These are phyloP conservation scores for Dactylellina cionopaga DNA, from an alignment of 2,329 filamentous ascomycete species.

Conservation along the genomic window DNA sequence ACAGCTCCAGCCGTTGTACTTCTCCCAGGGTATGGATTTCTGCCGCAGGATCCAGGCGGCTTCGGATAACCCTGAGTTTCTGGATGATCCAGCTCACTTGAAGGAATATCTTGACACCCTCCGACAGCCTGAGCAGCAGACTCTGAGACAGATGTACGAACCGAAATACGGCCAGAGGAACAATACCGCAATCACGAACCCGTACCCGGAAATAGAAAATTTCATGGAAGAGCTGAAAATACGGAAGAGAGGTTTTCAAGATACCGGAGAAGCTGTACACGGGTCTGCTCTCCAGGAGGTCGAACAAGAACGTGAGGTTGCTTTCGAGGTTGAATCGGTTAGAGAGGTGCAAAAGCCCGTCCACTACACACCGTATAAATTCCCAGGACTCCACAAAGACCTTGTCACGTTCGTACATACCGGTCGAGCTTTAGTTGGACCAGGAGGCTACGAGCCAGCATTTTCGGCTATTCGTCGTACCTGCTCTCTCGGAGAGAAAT, in stretches of 20 bases:
- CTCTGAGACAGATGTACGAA: constrained; percentile 69
- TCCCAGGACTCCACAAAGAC: constrained; percentile 64
- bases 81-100: constrained; percentile 60
- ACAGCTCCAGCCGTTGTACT: constrained; percentile 69
- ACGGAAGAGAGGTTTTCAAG: constrained; percentile 61
- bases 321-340: constrained; percentile 68
- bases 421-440: constrained; percentile 61
- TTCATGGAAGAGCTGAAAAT: constrained; percentile 60
- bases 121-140: constrained; percentile 68
- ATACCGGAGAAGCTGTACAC: constrained; percentile 63
- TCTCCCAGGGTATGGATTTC: constrained; percentile 71
- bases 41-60: constrained; percentile 67
- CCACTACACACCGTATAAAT: constrained; percentile 61
- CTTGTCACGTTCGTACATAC: constrained; percentile 64
- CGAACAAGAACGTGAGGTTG: constrained; percentile 70
- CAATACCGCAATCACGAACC: constrained; percentile 53
- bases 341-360: constrained; percentile 66
- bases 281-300: constrained; percentile 70
- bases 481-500: constrained; percentile 41
- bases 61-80: constrained; percentile 62
- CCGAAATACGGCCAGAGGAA: constrained; percentile 56
- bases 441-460: constrained; percentile 61
- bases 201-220: constrained; percentile 57
- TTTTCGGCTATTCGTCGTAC: constrained; percentile 58
- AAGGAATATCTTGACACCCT: constrained; percentile 63